Base-by-base conservation (phyloP, 2,329 filamentous ascomycete species). In the Dryadomyces quercivorus region DNA sequence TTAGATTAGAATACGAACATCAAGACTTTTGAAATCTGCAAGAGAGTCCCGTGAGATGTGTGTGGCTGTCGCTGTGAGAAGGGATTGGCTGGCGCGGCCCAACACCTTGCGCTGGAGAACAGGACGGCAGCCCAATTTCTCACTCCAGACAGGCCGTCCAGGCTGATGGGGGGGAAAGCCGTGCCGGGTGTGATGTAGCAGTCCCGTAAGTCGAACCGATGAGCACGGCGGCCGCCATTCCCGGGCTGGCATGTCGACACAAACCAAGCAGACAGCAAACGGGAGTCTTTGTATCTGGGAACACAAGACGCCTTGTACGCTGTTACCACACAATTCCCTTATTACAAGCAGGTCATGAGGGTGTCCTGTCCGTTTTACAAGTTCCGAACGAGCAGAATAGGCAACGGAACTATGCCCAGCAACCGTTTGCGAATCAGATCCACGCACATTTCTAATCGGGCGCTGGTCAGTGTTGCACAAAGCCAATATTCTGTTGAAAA, bases 281-380 rank as follows among this genome's bases (percentile, higher is more conserved):
- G 5, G 15, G 7, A 26, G 13, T 9, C 2, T 9, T 22, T 16
- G 51, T 47, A 16, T 12, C 9, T 46, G 34, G 43, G 51, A 46
- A 21, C 26, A 52, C 51, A 52, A n/a, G 43, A 38, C 7, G 51
- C 51, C 51, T 52, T 52, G 51, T 46, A 18, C 42, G 18, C 20
- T 10, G n/a, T 36, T 45, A 16, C 26, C 50, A n/a, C 10, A 13
- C 13, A 45, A 18, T 6, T 20, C 18, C 43, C 8, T 45, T 45
- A 42, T 42, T 10, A 13, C 20, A 10, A 26, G 8, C 44, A 46
- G 18, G 20, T 18, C 42, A 44, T 44, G 45, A 47, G 45, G 9
- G 22, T 31, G 26, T 8, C 8, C 26, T 31, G 26, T 4, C 12
- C 22, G 45, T 47, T 34, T 49, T 40, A 40, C 36, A 40, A 40